These are phyloP conservation scores for Beauveria rudraprayagi DNA, from an alignment of 2,329 filamentous ascomycete species.

Conservation along the genomic window DNA sequence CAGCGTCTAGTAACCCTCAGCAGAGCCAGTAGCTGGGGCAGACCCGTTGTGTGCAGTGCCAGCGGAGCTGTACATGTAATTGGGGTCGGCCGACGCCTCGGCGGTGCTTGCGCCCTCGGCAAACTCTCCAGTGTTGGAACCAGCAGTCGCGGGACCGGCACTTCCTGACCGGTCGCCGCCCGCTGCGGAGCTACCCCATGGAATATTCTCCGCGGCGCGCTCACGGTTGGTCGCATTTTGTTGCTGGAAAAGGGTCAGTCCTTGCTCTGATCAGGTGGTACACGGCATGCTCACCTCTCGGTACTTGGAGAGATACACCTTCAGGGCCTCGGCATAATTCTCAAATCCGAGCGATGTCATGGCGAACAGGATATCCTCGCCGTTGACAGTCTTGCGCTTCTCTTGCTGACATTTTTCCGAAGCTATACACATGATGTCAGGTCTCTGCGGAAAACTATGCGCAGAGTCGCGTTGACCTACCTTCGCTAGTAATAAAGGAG, in stretches of 20 bases:
- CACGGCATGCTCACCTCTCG: conserved; percentile 66
- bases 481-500: conserved; percentile 98
- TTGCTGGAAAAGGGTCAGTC: conserved; percentile 23
- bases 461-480: conserved; percentile 43
- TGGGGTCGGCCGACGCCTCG: conserved; percentile 22
- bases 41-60: conserved; percentile 50
- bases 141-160: conserved; percentile 16
- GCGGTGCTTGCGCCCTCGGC: conserved; percentile 29
- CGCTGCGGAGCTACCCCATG: conserved; percentile 25
- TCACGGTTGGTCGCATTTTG: conserved; percentile 35
- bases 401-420: conserved; percentile 99
- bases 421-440: conserved; percentile 42
- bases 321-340: conserved; percentile 95
- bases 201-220: conserved; percentile 26
- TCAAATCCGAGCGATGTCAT: conserved; percentile 99
- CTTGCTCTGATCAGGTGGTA: background rate
- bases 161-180: conserved; percentile 25
- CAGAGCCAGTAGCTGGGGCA: conserved; percentile 28
- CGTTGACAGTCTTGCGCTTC: conserved; percentile 98
- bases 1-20: conserved; percentile 42
- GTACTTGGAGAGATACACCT: conserved; percentile 96
- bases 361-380: conserved; percentile 95
- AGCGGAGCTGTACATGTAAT: conserved; percentile 48
- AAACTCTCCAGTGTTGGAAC: conserved; percentile 28
- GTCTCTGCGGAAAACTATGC: conserved; percentile 10